Evolutionary conservation across 768 basidiomycete species (phyloP), one percentile per base, ranked within the genome.

Genomic region (Mycena belliarum): DNA sequence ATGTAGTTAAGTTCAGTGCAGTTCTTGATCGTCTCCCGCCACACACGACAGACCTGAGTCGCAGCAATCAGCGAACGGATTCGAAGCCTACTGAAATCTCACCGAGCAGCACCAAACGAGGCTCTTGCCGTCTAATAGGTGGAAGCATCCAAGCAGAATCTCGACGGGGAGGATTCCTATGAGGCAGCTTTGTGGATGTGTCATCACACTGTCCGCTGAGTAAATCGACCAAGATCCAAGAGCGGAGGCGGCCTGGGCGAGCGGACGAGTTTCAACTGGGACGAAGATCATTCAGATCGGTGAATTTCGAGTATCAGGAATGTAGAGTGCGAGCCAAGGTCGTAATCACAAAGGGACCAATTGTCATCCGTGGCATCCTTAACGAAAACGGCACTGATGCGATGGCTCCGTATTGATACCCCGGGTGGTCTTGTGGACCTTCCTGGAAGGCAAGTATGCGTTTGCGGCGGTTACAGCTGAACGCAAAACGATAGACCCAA

Each of bases 1-100:
- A 50, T 63, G 55, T 79, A 79, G 21, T 71, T 71, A 0, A 80
- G 62, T 43, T 78, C 70, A 10, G 66, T 56, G 11, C 66, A 70
- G 15, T 52, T 41, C 1, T 55, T 43, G 10, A 72, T 59, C 9
- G 64, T 59, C 3, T 55, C 52, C 15, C 67, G 63, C 33, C 71
- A 28, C 45, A 67, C 52, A 6, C 37, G 16, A n/a, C 37, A 38
- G 10, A 38, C 37, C 37, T 38, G 18, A n/a, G 3, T 38, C 20
- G 14, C 4, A n/a, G 18, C 14, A n/a, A 38, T 38, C 37, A 38
- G 20, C 12, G 18, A 12, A 6, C 12, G 37, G 18, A 10, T 4
- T n/a, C 4, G 11, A 14, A 38, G 6, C 18, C 6, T 38, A 12
- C 18, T 16, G 37, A n/a, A n/a, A 38, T 38, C 37, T 18, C 37